Percentiles rank a stretch among this genome's conserved stretches.
Evolutionary conservation across 2,329 filamentous ascomycete genomes (phyloP).

Genomic region (Neonectria hederae): DNA sequence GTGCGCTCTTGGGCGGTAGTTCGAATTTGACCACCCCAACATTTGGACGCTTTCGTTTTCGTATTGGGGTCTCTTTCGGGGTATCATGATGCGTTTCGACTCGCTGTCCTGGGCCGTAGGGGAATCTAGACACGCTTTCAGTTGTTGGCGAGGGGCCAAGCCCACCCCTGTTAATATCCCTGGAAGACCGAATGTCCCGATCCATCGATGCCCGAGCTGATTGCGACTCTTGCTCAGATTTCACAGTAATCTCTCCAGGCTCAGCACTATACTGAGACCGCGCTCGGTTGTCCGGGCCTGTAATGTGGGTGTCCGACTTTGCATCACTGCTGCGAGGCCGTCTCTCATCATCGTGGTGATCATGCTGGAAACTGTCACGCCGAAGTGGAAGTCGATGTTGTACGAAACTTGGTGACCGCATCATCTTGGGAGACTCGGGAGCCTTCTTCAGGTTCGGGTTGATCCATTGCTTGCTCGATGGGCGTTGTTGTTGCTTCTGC

Average conservation of each 20-base stretch:
- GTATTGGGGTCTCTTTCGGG: constrained; percentile 30
- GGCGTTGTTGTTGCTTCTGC: constrained; percentile 53
- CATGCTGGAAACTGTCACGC: constrained; percentile 48
- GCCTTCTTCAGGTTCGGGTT: constrained; percentile 63
- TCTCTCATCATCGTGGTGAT: constrained; percentile 53
- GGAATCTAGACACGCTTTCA: constrained; percentile 34
- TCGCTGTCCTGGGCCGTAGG: constrained; percentile 19
- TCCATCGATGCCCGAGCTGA: constrained; percentile 43
- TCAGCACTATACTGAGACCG: constrained; percentile 56
- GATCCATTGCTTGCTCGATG: constrained; percentile 69
- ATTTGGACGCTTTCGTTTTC: constrained; percentile 41
- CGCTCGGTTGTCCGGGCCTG: constrained; percentile 48
- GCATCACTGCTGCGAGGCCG: constrained; percentile 64
- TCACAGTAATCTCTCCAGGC: constrained; percentile 57
- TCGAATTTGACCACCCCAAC: constrained; percentile 51
- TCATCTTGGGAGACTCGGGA: constrained; percentile 62
- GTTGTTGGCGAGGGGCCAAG: constrained; percentile 37
- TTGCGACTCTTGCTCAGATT: constrained; percentile 52
- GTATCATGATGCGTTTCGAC: constrained; percentile 23
- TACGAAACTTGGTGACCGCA: constrained; percentile 60
- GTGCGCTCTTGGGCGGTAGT: constrained; percentile 50
- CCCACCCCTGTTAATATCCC: constrained; percentile 31
- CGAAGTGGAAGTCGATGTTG: constrained; percentile 53
- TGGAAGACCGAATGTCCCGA: constrained; percentile 31
- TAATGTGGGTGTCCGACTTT: constrained; percentile 54